A percentile compares a stretch with the other conserved stretches of the same genome.
Evolutionary conservation across 176 grass and related monocot genomes (phyloP).

Genomic region (Pontederia crassipes): DNA sequence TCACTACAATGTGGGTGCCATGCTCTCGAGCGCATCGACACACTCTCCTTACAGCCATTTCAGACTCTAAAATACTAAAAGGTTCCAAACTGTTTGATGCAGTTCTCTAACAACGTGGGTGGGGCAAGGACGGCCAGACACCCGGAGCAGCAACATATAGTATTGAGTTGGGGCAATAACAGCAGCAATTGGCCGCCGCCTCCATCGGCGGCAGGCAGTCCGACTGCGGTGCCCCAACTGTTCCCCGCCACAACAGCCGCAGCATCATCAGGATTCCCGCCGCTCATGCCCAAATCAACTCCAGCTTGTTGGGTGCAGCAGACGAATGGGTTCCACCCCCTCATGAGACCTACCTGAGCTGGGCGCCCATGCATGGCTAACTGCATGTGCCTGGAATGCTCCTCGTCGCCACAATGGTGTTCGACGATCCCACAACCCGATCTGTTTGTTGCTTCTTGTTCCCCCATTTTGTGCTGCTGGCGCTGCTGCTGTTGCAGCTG

Average conservation of each 20-base stretch:
- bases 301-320: conserved; percentile 45
- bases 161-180: conserved; percentile 30
- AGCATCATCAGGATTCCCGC: conserved; percentile 99
- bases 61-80: too few relatives aligned
- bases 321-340: conserved; percentile 63
- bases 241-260: conserved; percentile 41
- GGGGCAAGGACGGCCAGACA: conserved; percentile 17
- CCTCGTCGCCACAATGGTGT: too few relatives aligned
- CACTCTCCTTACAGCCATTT: too few relatives aligned
- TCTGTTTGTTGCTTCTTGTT: too few relatives aligned
- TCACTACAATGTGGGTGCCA: too few relatives aligned
- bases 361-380: too few relatives aligned
- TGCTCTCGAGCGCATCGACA: too few relatives aligned
- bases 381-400: too few relatives aligned
- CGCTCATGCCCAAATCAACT: conserved; percentile 41
- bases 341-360: conserved; percentile 8
- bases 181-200: conserved; percentile 34
- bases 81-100: background rate
- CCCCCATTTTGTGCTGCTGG: too few relatives aligned
- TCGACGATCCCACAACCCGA: too few relatives aligned
- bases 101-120: conserved; percentile 16
- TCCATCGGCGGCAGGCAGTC: background rate
- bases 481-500: too few relatives aligned
- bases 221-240: conserved; percentile 10
- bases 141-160: conserved; percentile 33